Conservation (phyloP, 2,329 filamentous ascomycete genomes). For the Sphaerulina musiva region DNA sequence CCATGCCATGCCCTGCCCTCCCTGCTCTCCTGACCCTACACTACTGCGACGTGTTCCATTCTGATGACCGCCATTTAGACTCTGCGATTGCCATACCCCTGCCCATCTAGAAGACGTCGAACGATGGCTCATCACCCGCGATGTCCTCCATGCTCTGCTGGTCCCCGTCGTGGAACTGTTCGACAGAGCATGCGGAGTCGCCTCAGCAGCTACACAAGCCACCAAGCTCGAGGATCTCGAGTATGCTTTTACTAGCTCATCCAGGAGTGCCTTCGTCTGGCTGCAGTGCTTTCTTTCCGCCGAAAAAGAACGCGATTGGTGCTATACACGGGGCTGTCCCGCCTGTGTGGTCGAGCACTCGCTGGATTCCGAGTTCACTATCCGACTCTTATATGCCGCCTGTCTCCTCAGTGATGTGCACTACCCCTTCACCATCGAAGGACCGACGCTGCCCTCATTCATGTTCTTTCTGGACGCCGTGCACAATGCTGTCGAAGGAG, state of each 20-base stretch:
- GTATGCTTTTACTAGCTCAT: slow-evolving; percentile 51
- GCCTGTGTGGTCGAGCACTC: slow-evolving; percentile 42
- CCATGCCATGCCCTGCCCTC: too few relatives aligned
- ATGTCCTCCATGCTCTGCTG: slow-evolving; percentile 53
- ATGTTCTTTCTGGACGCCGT: slow-evolving; percentile 41
- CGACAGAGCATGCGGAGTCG: slow-evolving; percentile 49
- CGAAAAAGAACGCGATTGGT: slow-evolving; percentile 52
- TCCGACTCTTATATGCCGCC: slow-evolving; percentile 44
- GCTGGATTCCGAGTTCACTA: slow-evolving; percentile 43
- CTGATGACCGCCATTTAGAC: slow-evolving; percentile 28
- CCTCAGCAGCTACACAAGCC: slow-evolving; percentile 45
- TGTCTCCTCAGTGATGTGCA: slow-evolving; percentile 42
- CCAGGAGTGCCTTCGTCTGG: slow-evolving; percentile 53
- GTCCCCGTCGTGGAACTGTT: slow-evolving; percentile 54
- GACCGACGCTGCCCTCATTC: slow-evolving; percentile 33
- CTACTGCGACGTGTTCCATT: neutral
- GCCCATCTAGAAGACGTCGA: slow-evolving; percentile 32
- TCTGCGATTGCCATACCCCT: slow-evolving; percentile 39
- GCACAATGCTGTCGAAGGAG: slow-evolving; percentile 35
- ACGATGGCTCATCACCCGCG: slow-evolving; percentile 49
- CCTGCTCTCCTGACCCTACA: neutral
- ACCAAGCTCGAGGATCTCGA: slow-evolving; percentile 48
- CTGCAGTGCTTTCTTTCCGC: slow-evolving; percentile 51
- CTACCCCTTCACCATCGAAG: slow-evolving; percentile 31
- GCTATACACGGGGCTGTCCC: slow-evolving; percentile 50